A percentile compares a stretch with the other conserved stretches of the same genome.
Conservation (phyloP, 805 yeast genomes). For the Schwanniomyces sp. region DNA sequence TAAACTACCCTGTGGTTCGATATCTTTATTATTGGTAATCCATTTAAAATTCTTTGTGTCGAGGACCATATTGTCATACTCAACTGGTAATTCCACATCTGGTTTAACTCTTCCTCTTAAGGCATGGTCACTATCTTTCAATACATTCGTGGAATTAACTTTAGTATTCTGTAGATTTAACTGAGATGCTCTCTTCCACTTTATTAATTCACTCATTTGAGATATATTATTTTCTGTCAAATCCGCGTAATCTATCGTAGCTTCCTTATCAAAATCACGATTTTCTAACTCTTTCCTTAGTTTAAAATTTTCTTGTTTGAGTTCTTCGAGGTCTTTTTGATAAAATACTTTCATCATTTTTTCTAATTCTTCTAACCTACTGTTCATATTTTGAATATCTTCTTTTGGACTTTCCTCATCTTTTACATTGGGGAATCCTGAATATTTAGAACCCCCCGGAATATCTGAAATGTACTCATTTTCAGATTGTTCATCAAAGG, state of each 20-base stretch:
- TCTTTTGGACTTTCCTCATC: not conserved
- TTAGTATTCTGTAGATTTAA: conserved; percentile 21
- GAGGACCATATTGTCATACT: conserved; percentile 34
- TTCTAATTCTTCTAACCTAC: conserved; percentile 11
- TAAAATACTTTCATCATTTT: conserved; percentile 12
- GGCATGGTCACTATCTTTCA: conserved; percentile 3
- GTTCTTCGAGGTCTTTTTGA: conserved; percentile 13
- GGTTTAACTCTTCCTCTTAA: conserved; percentile 36
- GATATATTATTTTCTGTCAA: conserved; percentile 16
- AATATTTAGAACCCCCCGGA: not conserved
- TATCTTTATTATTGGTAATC: conserved; percentile 20
- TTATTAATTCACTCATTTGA: conserved; percentile 22
- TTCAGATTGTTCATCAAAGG: conserved; percentile 28
- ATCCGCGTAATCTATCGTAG: conserved; percentile 20
- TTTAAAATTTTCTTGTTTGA: conserved; percentile 13
- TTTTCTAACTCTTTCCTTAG: conserved; percentile 9
- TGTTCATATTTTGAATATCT: not conserved
- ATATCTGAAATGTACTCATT: conserved; percentile 8
- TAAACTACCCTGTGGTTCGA: conserved; percentile 21
- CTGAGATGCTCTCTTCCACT: conserved; percentile 41
- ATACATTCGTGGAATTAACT: conserved; percentile 2
- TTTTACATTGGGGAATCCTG: conserved; percentile 4
- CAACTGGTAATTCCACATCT: conserved; percentile 28
- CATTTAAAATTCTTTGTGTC: conserved; percentile 31
- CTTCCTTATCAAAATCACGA: conserved; percentile 6